Evolutionary conservation across 1,284 basidiomycete species (phyloP).

Genomic region (Neolentinus lepideus): DNA sequence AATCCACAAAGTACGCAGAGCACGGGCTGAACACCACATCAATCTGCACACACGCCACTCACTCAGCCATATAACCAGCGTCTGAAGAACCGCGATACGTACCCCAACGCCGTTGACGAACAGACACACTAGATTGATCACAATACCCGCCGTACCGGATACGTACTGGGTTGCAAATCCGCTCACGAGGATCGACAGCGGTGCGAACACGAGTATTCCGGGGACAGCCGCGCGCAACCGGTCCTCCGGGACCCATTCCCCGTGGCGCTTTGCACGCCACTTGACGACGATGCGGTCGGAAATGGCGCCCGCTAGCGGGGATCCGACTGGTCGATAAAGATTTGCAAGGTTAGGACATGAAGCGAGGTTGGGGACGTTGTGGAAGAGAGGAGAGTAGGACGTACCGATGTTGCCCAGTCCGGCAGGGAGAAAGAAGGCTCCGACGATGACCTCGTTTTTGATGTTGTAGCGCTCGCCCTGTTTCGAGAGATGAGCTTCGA

Average conservation of each 20-base stretch:
- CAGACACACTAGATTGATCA: conserved; percentile 32
- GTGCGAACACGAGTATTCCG: conserved; percentile 38
- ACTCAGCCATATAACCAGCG: neutral
- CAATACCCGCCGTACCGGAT: conserved; percentile 29
- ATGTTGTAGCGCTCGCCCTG: conserved; percentile 42
- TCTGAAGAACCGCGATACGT: conserved; percentile 15
- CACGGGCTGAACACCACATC: conserved; percentile 41
- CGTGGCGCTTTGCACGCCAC: conserved; percentile 41
- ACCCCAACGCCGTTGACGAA: conserved; percentile 46
- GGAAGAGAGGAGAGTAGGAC: neutral
- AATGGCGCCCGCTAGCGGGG: conserved; percentile 41
- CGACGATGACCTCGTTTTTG: conserved; percentile 48
- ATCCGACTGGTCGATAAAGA: conserved; percentile 26
- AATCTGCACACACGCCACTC: conserved; percentile 21
- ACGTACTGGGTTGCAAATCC: conserved; percentile 30
- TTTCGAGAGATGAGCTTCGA: neutral
- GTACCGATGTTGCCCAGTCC: conserved; percentile 52
- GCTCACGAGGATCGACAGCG: conserved; percentile 27
- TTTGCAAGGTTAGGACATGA: neutral
- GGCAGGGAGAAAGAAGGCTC: conserved; percentile 50
- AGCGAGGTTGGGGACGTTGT: too few relatives aligned
- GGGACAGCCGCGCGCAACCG: conserved; percentile 42
- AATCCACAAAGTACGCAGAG: conserved; percentile 52
- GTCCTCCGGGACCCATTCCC: conserved; percentile 51
- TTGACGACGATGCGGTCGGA: conserved; percentile 42